Conservation (phyloP, 306 rosid genomes). For the Cajanus cajan region DNA sequence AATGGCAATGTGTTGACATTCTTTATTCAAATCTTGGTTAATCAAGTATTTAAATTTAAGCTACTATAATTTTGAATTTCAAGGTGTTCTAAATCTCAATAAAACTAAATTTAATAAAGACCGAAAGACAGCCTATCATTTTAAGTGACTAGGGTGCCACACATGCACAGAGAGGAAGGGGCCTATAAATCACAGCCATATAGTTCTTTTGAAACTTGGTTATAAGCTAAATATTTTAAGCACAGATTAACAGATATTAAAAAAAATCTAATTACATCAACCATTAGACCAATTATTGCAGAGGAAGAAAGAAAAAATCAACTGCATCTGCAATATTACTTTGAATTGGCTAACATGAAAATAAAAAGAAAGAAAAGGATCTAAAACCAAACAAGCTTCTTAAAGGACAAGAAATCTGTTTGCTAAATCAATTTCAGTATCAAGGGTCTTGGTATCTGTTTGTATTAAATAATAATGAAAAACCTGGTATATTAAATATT, state of each 20-base stretch:
- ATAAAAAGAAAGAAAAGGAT: background rate
- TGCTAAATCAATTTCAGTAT: background rate
- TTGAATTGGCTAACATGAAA: background rate
- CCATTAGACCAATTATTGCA: background rate
- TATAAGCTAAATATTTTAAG: background rate
- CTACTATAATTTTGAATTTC: background rate
- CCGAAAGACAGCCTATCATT: background rate
- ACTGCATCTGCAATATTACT: background rate
- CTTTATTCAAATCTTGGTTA: background rate
- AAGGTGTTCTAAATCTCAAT: background rate
- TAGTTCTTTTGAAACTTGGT: background rate
- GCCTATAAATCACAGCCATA: background rate
- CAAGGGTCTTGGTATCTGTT: conserved; percentile 6
- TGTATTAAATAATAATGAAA: background rate
- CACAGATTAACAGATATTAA: background rate
- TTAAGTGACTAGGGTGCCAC: background rate
- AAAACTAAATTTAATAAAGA: conserved; percentile 3
- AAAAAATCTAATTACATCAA: background rate
- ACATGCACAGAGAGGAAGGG: background rate
- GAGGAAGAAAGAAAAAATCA: background rate
- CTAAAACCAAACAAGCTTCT: conserved; percentile 12
- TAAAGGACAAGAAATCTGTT: conserved; percentile 2
- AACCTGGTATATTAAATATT: too few species aligned
- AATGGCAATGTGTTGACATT: background rate
- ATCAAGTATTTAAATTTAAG: background rate